phyloP scores from a whole-genome alignment of 2,329 filamentous ascomycete species.

The Fusarium musae region DNA sequence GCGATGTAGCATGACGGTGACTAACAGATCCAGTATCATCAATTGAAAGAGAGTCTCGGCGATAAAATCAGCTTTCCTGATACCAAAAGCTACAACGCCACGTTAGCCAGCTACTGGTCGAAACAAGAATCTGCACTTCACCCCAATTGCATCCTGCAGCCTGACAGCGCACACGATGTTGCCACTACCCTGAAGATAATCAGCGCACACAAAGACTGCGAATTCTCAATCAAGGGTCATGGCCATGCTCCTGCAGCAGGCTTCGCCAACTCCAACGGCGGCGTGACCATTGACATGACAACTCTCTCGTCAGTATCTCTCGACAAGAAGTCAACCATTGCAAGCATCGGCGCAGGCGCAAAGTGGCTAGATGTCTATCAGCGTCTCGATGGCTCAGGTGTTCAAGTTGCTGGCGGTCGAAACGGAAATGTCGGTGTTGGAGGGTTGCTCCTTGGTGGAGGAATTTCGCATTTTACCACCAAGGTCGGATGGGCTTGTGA shows the following conservation, averaged over 20 bases:
- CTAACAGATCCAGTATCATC: neutral
- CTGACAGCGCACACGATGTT: neutral
- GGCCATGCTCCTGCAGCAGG: constrained; percentile 10
- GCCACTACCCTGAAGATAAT: neutral
- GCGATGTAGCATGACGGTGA: too few relatives aligned
- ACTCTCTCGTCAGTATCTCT: neutral
- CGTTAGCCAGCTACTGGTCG: neutral
- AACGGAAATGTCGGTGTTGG: constrained; percentile 8
- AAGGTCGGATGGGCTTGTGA: constrained; percentile 1
- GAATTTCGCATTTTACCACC: constrained; percentile 13
- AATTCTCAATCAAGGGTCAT: neutral
- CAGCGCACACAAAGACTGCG: neutral
- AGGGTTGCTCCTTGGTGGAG: neutral
- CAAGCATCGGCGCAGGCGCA: neutral
- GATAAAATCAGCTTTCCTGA: neutral
- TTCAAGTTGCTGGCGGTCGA: neutral
- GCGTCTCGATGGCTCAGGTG: neutral
- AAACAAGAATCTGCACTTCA: neutral
- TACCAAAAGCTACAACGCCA: neutral
- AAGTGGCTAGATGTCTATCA: constrained; percentile 8
- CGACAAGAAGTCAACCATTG: neutral
- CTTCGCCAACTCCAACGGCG: neutral
- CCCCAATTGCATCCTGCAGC: neutral
- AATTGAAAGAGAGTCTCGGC: neutral
- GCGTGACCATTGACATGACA: constrained; percentile 11